Conservation (phyloP, 805 yeast species). For the Huiozyma naganishii region DNA sequence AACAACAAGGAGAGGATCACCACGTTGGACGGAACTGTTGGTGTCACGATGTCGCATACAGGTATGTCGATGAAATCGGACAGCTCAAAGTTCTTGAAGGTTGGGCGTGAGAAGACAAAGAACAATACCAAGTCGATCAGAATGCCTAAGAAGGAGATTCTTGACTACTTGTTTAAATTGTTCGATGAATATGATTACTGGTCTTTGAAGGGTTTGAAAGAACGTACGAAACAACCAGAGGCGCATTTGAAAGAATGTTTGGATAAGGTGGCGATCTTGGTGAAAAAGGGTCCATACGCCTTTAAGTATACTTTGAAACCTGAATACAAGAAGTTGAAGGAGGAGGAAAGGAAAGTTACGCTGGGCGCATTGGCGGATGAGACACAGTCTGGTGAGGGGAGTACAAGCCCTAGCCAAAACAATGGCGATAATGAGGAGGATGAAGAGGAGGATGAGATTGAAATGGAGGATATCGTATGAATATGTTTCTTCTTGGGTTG, state of each 20-base stretch:
- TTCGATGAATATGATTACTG: conserved; percentile 95
- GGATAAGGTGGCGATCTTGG: conserved; percentile 79
- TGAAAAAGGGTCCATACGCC: conserved; percentile 93
- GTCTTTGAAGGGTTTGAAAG: conserved; percentile 89
- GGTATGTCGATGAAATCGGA: conserved; percentile 74
- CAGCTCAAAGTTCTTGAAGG: conserved; percentile 56
- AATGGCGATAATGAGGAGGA: conserved; percentile 30
- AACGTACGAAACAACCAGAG: conserved; percentile 92
- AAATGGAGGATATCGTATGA: conserved; percentile 64
- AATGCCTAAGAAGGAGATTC: conserved; percentile 84
- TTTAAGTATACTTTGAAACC: conserved; percentile 82
- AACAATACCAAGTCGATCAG: conserved; percentile 63
- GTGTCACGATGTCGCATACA: conserved; percentile 77
- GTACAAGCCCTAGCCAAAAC: conserved; percentile 2
- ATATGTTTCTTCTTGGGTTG: neutral
- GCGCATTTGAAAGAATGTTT: conserved; percentile 81
- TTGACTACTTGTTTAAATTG: conserved; percentile 77
- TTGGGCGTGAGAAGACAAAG: conserved; percentile 38
- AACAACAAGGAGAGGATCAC: conserved; percentile 53
- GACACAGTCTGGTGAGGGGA: conserved; percentile 1
- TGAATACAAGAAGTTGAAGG: conserved; percentile 73
- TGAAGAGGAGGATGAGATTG: conserved; percentile 58
- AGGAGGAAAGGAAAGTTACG: conserved; percentile 62
- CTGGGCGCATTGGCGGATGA: conserved; percentile 40
- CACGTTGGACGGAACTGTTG: conserved; percentile 68